Evolutionary conservation across 257 asterid species (phyloP), one percentile per base, ranked within the genome.

Genomic region (Solanum neorickii): DNA sequence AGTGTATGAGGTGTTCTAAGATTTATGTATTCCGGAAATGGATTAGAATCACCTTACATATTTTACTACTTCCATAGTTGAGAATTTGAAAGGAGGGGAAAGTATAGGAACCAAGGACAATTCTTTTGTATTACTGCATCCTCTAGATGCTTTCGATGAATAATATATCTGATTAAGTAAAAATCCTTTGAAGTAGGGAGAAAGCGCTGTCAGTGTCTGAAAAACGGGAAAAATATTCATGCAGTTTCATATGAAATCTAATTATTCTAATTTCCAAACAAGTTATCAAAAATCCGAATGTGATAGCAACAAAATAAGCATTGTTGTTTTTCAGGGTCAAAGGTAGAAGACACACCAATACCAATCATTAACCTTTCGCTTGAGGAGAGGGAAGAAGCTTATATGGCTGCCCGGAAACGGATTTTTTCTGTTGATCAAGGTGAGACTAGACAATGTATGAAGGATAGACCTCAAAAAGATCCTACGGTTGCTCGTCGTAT

Each of bases 401-500:
- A 94, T 90, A 85, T 94, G 83, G 96, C 96, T 46, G 98, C 98
- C 23, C 94, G 98, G 33, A 90, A 92, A 87, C 92, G 95, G 78
- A 94, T 93, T 27, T 95, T 93, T 88, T 91, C 97, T 41, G 90
- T 83, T 27, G 92, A 93, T 90, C 89, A 90, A 70, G 75, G 87
- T 29, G 92, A 88, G 88, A 80, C 84, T n/a, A 87, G 88, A 80
- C 87, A 65, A 39, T 86, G 85, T 89, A 83, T 87, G 66, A 94
- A 92, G 86, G 94, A 92, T 89, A 92, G 98, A 94, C 98, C 98
- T 87, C 94, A 85, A 86, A 75, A 91, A 27, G 93, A 96, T 91
- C 96, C 97, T 87, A 90, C 82, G 12, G 98, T 96, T 88, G 99
- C 98, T 70, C 98, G 92, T 21, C 98, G 99, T 82, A 95, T 96